Evolutionary conservation across 2,329 filamentous ascomycete species (phyloP).

Genomic region (Endothia cerciana): DNA sequence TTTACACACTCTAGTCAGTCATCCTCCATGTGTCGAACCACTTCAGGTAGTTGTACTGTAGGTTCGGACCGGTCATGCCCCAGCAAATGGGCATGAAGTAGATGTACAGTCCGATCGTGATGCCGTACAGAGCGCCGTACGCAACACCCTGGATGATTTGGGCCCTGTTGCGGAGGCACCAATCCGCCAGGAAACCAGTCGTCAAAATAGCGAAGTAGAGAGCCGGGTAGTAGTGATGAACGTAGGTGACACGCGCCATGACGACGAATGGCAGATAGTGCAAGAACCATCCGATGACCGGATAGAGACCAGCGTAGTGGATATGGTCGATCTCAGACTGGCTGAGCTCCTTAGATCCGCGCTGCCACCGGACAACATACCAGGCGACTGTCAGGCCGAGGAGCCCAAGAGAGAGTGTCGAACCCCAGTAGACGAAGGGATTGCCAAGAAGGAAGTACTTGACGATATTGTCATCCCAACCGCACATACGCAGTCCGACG

Average conservation of each 20-base stretch:
- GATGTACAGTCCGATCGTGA: conserved; percentile 81
- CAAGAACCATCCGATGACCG: conserved; percentile 89
- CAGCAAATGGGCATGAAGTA: conserved; percentile 94
- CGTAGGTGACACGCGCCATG: conserved; percentile 98
- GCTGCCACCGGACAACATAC: conserved; percentile 95
- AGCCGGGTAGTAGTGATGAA: conserved; percentile 98
- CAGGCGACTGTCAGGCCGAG: conserved; percentile 75
- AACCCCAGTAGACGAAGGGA: conserved; percentile 94
- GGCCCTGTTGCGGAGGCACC: conserved; percentile 71
- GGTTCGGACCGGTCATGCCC: conserved; percentile 86
- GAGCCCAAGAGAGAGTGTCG: conserved; percentile 75
- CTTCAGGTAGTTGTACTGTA: conserved; percentile 87
- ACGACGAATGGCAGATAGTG: conserved; percentile 95
- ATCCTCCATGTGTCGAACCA: conserved; percentile 92
- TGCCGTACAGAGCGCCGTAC: conserved; percentile 75
- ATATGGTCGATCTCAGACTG: conserved; percentile 86
- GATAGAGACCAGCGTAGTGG: conserved; percentile 91
- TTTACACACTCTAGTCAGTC: conserved; percentile 59
- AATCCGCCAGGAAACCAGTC: conserved; percentile 87
- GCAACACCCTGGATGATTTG: conserved; percentile 66
- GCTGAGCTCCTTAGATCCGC: conserved; percentile 84
- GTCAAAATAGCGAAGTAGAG: conserved; percentile 95
- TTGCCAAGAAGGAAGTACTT: conserved; percentile 99
- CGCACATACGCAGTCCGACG: conserved; percentile 96
- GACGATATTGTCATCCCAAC: conserved; percentile 92